Evolutionary conservation across 106 monocot species (phyloP).

Genomic region (Iris macrosiphon): DNA sequence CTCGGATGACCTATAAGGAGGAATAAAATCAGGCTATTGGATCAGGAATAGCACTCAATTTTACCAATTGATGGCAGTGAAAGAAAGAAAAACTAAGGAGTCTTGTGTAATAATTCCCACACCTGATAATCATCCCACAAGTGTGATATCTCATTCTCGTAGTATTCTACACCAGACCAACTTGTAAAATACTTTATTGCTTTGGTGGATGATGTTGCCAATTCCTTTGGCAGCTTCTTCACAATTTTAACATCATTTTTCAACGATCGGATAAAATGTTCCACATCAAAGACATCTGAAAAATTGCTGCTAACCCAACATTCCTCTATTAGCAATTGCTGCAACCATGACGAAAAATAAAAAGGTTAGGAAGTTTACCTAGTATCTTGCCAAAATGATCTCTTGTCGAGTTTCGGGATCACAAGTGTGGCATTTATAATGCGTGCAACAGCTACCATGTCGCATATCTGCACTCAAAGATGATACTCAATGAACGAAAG

Average conservation of each 20-base stretch:
- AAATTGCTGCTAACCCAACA: conserved; percentile 63
- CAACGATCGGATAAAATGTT: conserved; percentile 62
- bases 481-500: not conserved
- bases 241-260: conserved; percentile 69
- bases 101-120: not conserved
- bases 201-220: conserved; percentile 38
- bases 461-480: conserved; percentile 57
- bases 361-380: conserved; percentile 33
- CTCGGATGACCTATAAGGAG: conserved; percentile 61
- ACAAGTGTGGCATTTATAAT: conserved; percentile 90
- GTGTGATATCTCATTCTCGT: conserved; percentile 55
- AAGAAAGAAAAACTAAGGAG: not conserved
- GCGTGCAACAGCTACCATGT: conserved; percentile 96
- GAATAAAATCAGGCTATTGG: not conserved
- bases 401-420: conserved; percentile 88
- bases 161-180: conserved; percentile 84
- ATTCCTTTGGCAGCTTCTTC: conserved; percentile 78
- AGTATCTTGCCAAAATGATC: conserved; percentile 93
- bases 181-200: conserved; percentile 80
- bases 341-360: not conserved
- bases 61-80: not conserved
- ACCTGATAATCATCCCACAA: conserved; percentile 87
- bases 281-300: conserved; percentile 91
- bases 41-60: not conserved
- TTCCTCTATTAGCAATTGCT: conserved; percentile 4